Evolutionary conservation across 441 rosid genomes (phyloP).

Genomic region (Brassica hybrid): DNA sequence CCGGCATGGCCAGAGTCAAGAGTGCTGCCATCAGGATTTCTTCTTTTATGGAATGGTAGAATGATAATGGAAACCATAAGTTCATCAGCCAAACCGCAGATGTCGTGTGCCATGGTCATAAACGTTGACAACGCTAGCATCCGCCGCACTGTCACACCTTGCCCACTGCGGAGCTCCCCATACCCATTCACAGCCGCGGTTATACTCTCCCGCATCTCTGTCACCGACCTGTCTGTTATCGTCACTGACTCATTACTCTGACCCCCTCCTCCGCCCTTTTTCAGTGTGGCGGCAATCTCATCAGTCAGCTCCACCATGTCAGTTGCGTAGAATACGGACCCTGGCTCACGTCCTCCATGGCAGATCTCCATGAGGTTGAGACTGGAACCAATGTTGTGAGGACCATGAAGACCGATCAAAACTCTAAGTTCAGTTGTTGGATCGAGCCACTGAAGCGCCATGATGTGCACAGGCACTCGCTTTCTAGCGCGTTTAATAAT

Average conservation of each 20-base stretch:
- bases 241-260: conserved; percentile 51
- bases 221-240: conserved; percentile 67
- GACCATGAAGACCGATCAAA: conserved; percentile 72
- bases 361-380: conserved; percentile 84
- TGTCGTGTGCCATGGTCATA: conserved; percentile 74
- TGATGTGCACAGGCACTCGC: conserved; percentile 76
- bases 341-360: conserved; percentile 73
- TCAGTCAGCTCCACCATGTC: conserved; percentile 93
- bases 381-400: conserved; percentile 65
- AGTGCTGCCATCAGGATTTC: conserved; percentile 62
- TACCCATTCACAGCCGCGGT: conserved; percentile 59
- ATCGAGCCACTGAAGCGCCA: conserved; percentile 88
- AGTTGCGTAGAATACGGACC: conserved; percentile 75
- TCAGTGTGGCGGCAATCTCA: conserved; percentile 73
- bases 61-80: conserved; percentile 74
- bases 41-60: conserved; percentile 80
- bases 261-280: conserved; percentile 54
- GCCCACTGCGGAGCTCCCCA: conserved; percentile 55
- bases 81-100: conserved; percentile 80
- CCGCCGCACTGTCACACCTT: conserved; percentile 72
- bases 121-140: conserved; percentile 84
- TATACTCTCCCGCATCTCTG: conserved; percentile 77
- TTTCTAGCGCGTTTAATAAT: conserved; percentile 87
- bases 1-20: conserved; percentile 75
- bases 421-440: conserved; percentile 68